phyloP scores from a whole-genome alignment of 2,329 filamentous ascomycete genomes.

The Ophiostoma sp. region DNA sequence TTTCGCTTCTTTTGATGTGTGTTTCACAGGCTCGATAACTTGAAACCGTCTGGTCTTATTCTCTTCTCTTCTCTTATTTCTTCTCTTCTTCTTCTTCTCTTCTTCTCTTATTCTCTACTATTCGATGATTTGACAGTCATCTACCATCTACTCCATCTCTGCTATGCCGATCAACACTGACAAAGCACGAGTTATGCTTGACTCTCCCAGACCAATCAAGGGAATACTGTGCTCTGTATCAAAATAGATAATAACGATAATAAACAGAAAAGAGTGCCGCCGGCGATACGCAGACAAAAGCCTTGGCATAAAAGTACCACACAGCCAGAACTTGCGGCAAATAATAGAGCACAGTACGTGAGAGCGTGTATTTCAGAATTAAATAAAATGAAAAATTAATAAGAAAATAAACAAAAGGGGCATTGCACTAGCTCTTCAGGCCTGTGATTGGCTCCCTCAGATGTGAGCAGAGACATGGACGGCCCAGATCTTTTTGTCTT shows the following conservation, averaged over 20 bases:
- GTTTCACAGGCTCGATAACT: not conserved
- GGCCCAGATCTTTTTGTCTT: too few relatives aligned
- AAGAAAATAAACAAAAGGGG: constrained; percentile 17
- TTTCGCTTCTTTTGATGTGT: not conserved
- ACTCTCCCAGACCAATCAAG: not conserved
- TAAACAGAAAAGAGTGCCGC: not conserved
- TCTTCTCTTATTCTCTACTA: too few relatives aligned
- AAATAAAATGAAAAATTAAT: not conserved
- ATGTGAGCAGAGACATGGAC: not conserved
- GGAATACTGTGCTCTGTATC: not conserved
- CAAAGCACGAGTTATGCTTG: not conserved
- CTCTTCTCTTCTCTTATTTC: too few relatives aligned
- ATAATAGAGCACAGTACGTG: not conserved
- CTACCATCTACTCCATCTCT: too few relatives aligned
- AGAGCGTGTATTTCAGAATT: not conserved
- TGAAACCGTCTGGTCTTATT: not conserved
- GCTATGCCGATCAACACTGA: too few relatives aligned
- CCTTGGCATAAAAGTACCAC: not conserved
- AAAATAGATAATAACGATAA: too few relatives aligned
- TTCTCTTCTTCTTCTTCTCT: too few relatives aligned
- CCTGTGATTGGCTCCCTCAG: constrained; percentile 26
- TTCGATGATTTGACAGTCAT: too few relatives aligned
- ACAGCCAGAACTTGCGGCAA: not conserved
- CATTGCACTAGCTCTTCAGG: constrained; percentile 24
- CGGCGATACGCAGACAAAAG: not conserved